These are phyloP conservation scores for Sphaerulina vaccinii DNA, from an alignment of 2,329 filamentous ascomycete species.

Conservation along the genomic window DNA sequence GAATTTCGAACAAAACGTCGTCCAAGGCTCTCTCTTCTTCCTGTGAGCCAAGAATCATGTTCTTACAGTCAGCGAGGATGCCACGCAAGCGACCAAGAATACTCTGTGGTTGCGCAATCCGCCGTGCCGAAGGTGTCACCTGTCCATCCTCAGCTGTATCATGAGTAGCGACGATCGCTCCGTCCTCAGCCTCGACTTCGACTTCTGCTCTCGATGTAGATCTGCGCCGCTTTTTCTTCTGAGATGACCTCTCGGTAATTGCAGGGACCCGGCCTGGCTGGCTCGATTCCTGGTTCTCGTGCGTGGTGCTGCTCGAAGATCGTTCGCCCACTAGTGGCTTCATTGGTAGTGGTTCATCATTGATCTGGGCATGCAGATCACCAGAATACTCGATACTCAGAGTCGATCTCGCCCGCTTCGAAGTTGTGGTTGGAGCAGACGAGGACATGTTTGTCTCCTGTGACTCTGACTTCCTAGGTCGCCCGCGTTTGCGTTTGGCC, in stretches of 20 bases:
- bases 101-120: constrained; percentile 43
- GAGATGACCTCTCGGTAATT: too few relatives aligned
- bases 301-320: too few relatives aligned
- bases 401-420: constrained; percentile 34
- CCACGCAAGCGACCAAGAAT: constrained; percentile 57
- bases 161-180: background rate
- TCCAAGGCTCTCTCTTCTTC: constrained; percentile 72
- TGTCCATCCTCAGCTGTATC: background rate
- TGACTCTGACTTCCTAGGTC: constrained; percentile 29
- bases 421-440: constrained; percentile 8
- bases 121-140: constrained; percentile 24
- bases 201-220: background rate
- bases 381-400: too few relatives aligned
- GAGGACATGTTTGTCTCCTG: constrained; percentile 10
- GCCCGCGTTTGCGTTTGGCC: constrained; percentile 31
- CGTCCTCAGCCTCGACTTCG: background rate
- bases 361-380: too few relatives aligned
- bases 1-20: constrained; percentile 76
- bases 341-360: too few relatives aligned
- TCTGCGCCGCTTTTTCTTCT: constrained; percentile 25
- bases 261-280: too few relatives aligned
- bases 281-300: too few relatives aligned
- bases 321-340: too few relatives aligned
- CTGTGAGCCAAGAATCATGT: constrained; percentile 59
- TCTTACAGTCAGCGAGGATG: constrained; percentile 60